These are phyloP conservation scores for Trebouxia sp. DNA, from an alignment of 139 green algal species.

Conservation along the genomic window DNA sequence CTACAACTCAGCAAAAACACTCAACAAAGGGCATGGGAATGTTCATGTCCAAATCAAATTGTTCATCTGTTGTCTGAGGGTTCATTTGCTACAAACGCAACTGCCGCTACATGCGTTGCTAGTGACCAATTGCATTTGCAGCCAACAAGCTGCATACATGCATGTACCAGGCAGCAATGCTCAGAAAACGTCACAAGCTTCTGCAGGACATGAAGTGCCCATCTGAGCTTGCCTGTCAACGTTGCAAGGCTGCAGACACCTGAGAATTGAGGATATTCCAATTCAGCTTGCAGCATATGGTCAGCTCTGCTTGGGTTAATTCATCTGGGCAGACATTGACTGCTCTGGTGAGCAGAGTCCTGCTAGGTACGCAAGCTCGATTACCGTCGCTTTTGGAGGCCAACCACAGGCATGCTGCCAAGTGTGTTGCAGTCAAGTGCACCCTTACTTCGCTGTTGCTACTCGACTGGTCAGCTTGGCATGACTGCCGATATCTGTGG, in stretches of 20 bases:
- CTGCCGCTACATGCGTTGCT: too few species aligned
- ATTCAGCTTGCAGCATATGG: neutral
- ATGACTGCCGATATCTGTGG: neutral
- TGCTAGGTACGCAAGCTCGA: slow-evolving; percentile 13
- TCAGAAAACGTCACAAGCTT: too few species aligned
- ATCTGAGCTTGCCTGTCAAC: neutral
- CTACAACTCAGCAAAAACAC: too few species aligned
- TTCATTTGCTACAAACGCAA: too few species aligned
- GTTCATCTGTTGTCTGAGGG: too few species aligned
- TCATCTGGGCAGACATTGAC: slow-evolving; percentile 3
- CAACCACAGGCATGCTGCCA: slow-evolving; percentile 20
- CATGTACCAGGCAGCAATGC: too few species aligned
- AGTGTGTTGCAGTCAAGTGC: neutral
- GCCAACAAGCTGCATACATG: too few species aligned
- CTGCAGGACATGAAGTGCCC: neutral
- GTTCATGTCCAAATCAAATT: too few species aligned
- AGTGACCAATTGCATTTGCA: too few species aligned
- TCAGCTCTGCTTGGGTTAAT: slow-evolving; percentile 3
- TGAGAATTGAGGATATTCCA: slow-evolving; percentile 19
- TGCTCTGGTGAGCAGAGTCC: slow-evolving; percentile 10
- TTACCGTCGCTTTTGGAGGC: slow-evolving; percentile 16
- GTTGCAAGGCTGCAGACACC: neutral
- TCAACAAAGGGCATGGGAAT: too few species aligned
- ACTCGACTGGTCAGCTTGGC: neutral
- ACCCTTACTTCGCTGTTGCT: too few species aligned